Evolutionary conservation across 2,329 filamentous ascomycete species (phyloP), one percentile per base, ranked within the genome.

Genomic region (Penicillium sp.): DNA sequence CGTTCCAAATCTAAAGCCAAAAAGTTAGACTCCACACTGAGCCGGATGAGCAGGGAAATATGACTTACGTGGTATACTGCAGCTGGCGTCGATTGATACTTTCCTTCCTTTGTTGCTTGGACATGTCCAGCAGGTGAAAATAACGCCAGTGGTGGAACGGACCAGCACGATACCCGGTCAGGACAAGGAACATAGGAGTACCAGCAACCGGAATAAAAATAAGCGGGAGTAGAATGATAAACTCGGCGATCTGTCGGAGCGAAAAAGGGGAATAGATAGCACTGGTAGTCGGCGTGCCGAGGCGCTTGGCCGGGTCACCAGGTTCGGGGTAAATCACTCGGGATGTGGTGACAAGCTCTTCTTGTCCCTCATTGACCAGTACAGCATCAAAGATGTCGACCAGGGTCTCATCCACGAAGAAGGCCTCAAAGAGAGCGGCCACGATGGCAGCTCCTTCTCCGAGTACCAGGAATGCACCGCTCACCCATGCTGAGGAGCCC

Each of bases 141-240:
- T 94, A 97, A 54, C 94, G 81, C 79, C 92, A 94, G 64, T 97
- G 92, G 51, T 94, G 88, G 27, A 97, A 83, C 31, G 93, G 94
- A 0, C 94, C 93, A 5, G 91, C 85, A 24, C 93, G 82, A 44
- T 92, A 90, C 1, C 93, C 94, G 0, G 92, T 97, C 61, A 96
- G 82, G 52, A 96, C 74, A 56, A 99, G 82, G 71, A 97, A 99
- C 58, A 94, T 81, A 0, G 90, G 90, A 0, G 89, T 88, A 14
- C 93, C 93, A 13, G 91, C 83, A 44, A 88, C 84, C 0, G 93
- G 93, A 14, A 97, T 83, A 21, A 99, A 84, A 70, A 96, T 97
- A 55, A 99, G 82, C 1, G 94, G 89, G 1, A 92, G 79, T 65
- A 88, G 87, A 29, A 90, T 64, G 34, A 95, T 78, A 56, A 97